These are phyloP conservation scores for Globisporangium mamillatum DNA, from an alignment of 352 stramenopile species.

Conservation along the genomic window DNA sequence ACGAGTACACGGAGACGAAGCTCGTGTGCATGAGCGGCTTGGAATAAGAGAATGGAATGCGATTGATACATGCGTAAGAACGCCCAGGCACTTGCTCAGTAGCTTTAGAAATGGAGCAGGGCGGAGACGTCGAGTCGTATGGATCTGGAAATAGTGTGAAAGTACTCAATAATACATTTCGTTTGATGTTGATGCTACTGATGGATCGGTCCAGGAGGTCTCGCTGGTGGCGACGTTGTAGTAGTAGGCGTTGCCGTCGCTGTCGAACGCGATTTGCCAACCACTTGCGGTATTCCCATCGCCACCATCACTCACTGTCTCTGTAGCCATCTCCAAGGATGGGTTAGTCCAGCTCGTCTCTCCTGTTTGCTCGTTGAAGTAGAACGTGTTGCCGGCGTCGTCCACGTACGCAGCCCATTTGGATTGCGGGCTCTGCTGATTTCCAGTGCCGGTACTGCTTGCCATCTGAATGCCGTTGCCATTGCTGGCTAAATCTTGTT, in stretches of 20 bases:
- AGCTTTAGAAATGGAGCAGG: background rate
- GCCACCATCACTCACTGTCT: background rate
- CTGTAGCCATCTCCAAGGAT: conserved; percentile 6
- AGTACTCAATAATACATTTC: background rate
- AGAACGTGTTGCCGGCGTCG: conserved; percentile 33
- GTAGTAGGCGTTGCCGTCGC: conserved; percentile 32
- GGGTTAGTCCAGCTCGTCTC: conserved; percentile 31
- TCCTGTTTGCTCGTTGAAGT: conserved; percentile 33
- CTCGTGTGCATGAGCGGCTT: conserved; percentile 89
- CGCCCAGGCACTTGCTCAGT: background rate
- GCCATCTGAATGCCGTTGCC: background rate
- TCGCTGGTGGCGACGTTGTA: conserved; percentile 41
- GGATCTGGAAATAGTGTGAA: background rate
- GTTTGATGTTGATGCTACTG: background rate
- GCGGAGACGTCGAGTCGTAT: background rate
- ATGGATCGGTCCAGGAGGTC: conserved; percentile 28
- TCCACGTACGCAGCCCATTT: conserved; percentile 32
- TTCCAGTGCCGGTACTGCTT: background rate
- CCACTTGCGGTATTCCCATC: background rate
- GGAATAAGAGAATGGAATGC: conserved; percentile 20
- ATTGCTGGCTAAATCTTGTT: background rate
- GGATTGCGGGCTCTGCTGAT: background rate
- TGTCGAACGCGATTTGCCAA: conserved; percentile 15
- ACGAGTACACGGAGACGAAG: conserved; percentile 98
- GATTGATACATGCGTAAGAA: background rate